Base-by-base conservation (phyloP, 1,284 basidiomycete genomes). In the Fistulinella cinereoalba region DNA sequence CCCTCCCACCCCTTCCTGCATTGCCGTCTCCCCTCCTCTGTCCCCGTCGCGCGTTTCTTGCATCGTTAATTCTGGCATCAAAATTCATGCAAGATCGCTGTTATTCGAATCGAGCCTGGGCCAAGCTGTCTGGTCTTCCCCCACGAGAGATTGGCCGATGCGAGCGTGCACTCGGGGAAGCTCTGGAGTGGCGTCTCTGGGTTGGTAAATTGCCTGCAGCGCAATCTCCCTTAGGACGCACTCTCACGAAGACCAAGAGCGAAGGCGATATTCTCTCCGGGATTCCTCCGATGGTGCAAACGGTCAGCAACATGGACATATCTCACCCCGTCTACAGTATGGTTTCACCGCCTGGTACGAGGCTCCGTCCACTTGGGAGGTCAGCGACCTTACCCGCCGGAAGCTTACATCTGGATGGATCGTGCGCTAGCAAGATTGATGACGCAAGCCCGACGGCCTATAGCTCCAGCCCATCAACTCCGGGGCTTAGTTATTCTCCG, bases 11-110 rank as follows among this genome's bases (percentile, higher is more conserved):
- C 9, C 71, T 75, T 1, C 71, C 76, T 2, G 65, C 70, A 10
- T 72, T 85, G n/a, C 85, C 85, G 0, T 88, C 85, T 0, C 90
- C 90, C 0, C 76, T 94, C 19, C 76, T 92, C 31, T 96, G 93
- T 61, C 90, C 92, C 2, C 79, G 92, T 16, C 80, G 92, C 33
- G 83, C 92, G 2, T 96, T 97, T 68, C 74, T 97, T 8, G 92
- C 92, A 0, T 83, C 90, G 0, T 72, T 97, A 29, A 92, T 97
- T 52, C 74, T 92, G 37, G 92, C 93, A 0, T 87, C 88, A 23
- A 97, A 97, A 64, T 96, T 95, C 66, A 81, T 89, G 48, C 92
- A 95, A 70, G 94, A 97, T 61, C 85, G 88, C 46, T 92, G 88
- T 44, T 97, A 94, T 61, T 92, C 88, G 13, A 96, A 97, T 65